phyloP scores from a whole-genome alignment of 208 protist species.

The Borovskyia barvae region DNA sequence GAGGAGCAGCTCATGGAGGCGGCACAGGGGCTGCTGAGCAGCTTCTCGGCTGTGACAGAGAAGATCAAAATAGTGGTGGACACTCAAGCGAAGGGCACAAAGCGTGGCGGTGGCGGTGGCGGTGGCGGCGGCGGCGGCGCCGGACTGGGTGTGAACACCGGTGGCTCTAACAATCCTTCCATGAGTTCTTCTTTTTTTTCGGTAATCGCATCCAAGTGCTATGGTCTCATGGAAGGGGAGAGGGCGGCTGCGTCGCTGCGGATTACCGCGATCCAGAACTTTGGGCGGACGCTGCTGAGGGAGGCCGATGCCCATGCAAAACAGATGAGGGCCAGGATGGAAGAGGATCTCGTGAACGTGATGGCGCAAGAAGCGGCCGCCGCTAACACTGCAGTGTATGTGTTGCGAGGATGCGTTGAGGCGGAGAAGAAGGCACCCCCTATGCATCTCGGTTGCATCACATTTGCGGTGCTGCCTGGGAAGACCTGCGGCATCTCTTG shows the following conservation, averaged over 20 bases:
- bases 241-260: constrained; percentile 1
- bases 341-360: constrained; percentile 31
- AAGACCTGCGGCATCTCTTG: neutral
- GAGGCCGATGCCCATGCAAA: constrained; percentile 25
- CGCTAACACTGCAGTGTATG: constrained; percentile 84
- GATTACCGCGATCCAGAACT: constrained; percentile 12
- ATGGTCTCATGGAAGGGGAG: constrained; percentile 32
- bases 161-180: neutral
- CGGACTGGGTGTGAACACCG: neutral
- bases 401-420: constrained; percentile 76
- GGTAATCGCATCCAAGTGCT: constrained; percentile 22
- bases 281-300: constrained; percentile 18
- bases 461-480: constrained; percentile 45
- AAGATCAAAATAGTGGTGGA: constrained; percentile 34
- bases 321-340: constrained; percentile 22
- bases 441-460: constrained; percentile 85
- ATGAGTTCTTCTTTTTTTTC: constrained; percentile 10
- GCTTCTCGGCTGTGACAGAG: constrained; percentile 36
- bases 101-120: constrained; percentile 31
- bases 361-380: constrained; percentile 49
- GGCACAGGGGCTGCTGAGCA: constrained; percentile 34
- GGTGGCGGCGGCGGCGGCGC: neutral
- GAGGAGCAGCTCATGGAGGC: constrained; percentile 60
- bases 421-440: constrained; percentile 39
- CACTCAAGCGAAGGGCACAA: constrained; percentile 28